A percentile compares a stretch with the other conserved stretches of the same genome.
phyloP scores from a whole-genome alignment of 2,329 filamentous ascomycete species.

The Cadophora sp. region DNA sequence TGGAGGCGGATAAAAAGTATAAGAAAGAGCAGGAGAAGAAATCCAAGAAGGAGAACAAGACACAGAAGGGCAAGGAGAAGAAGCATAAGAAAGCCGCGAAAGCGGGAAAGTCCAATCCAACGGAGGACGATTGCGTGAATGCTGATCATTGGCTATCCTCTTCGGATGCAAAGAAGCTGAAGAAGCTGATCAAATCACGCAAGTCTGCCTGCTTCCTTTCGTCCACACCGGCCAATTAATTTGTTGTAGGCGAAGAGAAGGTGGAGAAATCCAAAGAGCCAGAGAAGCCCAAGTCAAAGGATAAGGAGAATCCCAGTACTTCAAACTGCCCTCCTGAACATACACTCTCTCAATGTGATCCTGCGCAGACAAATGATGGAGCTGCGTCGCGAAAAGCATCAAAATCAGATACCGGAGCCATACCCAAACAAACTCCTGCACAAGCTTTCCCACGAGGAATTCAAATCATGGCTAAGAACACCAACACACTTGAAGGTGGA shows the following conservation, averaged over 20 bases:
- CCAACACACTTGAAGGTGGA: constrained; percentile 20
- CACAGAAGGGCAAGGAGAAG: not conserved
- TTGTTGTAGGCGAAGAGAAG: not conserved
- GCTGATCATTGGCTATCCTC: constrained; percentile 2
- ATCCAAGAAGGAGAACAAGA: not conserved
- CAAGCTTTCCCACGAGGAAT: constrained; percentile 19
- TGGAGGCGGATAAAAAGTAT: not conserved
- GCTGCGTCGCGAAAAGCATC: constrained; percentile 5
- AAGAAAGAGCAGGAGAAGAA: not conserved
- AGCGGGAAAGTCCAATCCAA: not conserved
- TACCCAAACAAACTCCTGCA: constrained; percentile 3
- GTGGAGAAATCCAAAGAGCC: not conserved
- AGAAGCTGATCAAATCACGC: not conserved
- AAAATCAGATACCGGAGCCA: not conserved
- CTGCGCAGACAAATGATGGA: constrained; percentile 1
- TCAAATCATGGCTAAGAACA: constrained; percentile 32
- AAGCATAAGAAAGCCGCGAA: not conserved
- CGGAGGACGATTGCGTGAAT: not conserved
- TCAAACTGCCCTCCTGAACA: not conserved
- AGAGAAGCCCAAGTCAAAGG: not conserved
- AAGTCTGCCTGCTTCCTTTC: not conserved
- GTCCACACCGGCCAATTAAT: not conserved
- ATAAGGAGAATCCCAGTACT: not conserved
- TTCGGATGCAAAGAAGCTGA: constrained; percentile 9
- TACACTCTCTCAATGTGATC: not conserved